Conservation (phyloP, 345 rosid species). For the Citrus hindsii region DNA sequence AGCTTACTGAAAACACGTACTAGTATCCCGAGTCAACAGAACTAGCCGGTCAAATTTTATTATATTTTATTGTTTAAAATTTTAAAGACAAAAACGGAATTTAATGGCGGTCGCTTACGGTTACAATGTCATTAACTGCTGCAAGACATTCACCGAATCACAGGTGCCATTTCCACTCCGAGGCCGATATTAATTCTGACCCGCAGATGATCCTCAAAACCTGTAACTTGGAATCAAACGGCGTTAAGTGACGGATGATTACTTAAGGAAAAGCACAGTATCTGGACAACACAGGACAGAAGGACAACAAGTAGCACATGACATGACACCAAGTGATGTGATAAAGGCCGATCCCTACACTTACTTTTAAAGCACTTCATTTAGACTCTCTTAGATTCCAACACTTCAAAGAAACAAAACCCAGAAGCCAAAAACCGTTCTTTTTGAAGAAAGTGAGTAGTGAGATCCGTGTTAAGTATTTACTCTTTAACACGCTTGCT, state of each 20-base stretch:
- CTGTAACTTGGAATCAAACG: background rate
- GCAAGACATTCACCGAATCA: background rate
- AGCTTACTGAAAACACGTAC: too few relatives aligned
- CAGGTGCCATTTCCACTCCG: background rate
- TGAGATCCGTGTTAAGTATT: background rate
- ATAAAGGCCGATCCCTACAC: background rate
- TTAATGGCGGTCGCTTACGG: background rate
- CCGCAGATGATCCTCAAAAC: background rate
- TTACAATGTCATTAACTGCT: background rate
- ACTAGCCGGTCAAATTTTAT: too few relatives aligned
- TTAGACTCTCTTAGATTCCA: background rate
- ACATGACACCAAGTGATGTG: background rate
- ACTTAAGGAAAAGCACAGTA: background rate
- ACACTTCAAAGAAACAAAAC: background rate
- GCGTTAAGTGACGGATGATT: background rate
- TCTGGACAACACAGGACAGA: constrained; percentile 9
- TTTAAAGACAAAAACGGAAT: background rate
- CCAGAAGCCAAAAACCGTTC: background rate
- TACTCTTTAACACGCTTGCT: background rate
- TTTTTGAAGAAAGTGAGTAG: background rate
- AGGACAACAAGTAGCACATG: constrained; percentile 20
- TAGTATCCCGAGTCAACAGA: too few relatives aligned
- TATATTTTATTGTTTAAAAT: too few relatives aligned
- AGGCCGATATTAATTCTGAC: constrained; percentile 5
- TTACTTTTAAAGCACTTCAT: background rate